phyloP scores from a whole-genome alignment of 108 stramenopile genomes.

The Pseudonitzschia delicatissima region DNA sequence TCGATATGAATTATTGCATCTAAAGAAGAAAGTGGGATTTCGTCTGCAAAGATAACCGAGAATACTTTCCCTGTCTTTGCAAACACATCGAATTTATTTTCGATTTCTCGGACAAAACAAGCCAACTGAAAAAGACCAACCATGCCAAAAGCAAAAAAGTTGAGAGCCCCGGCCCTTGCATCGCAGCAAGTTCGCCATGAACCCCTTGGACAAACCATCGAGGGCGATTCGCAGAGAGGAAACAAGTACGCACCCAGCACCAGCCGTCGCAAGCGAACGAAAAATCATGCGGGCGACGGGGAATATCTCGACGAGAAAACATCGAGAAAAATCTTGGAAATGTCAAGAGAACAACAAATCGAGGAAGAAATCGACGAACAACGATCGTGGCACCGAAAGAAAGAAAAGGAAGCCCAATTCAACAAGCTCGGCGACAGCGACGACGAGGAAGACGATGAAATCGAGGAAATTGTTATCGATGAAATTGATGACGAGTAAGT shows the following conservation, averaged over 20 bases:
- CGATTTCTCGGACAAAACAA: too few relatives aligned
- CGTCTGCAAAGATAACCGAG: too few relatives aligned
- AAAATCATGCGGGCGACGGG: constrained; percentile 27
- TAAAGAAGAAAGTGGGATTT: too few relatives aligned
- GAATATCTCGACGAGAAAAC: constrained; percentile 66
- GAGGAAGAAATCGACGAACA: constrained; percentile 64
- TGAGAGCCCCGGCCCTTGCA: constrained; percentile 39
- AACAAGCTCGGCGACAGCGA: constrained; percentile 34
- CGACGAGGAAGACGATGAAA: constrained; percentile 69
- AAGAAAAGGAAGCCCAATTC: constrained; percentile 17
- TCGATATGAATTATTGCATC: too few relatives aligned
- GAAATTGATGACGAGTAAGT: constrained; percentile 73
- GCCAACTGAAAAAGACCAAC: background rate
- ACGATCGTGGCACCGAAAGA: constrained; percentile 20
- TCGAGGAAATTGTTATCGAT: constrained; percentile 52
- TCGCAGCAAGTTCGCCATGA: constrained; percentile 60
- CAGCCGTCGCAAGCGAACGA: constrained; percentile 22
- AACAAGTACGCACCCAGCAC: constrained; percentile 61
- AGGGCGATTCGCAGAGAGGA: constrained; percentile 63
- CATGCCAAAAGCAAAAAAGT: constrained; percentile 68
- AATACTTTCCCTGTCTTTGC: too few relatives aligned
- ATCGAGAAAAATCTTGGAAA: constrained; percentile 55
- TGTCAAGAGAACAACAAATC: constrained; percentile 63
- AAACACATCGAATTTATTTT: too few relatives aligned
- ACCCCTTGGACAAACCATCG: constrained; percentile 82